Evolutionary conservation across 192 early-diverging fungal species (phyloP).

Genomic region (Podochytrium sp.): DNA sequence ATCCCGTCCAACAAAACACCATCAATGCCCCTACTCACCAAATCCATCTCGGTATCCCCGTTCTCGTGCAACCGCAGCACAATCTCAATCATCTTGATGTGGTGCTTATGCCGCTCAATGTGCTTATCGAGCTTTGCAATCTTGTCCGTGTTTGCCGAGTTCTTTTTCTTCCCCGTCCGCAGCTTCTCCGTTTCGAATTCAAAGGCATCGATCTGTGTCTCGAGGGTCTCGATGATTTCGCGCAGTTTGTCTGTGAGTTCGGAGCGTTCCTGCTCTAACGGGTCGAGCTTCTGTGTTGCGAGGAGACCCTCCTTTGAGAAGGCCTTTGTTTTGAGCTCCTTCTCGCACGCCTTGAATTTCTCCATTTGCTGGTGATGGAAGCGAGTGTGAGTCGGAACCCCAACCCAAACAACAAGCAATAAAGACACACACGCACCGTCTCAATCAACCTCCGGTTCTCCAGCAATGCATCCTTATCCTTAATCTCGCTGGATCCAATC

Average conservation of each 20-base stretch:
- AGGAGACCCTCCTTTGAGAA: slow-evolving; percentile 94
- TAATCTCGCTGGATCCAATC: slow-evolving; percentile 93
- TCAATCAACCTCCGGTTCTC: slow-evolving; percentile 96
- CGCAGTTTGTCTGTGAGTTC: slow-evolving; percentile 87
- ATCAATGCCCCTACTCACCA: too few relatives aligned
- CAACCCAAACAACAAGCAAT: background rate
- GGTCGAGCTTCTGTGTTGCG: slow-evolving; percentile 83
- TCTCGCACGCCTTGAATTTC: slow-evolving; percentile 95
- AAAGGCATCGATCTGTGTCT: slow-evolving; percentile 88
- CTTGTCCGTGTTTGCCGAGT: slow-evolving; percentile 76
- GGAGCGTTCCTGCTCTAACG: slow-evolving; percentile 88
- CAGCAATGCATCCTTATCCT: slow-evolving; percentile 88
- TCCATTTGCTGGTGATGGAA: slow-evolving; percentile 86
- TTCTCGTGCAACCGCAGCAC: slow-evolving; percentile 93
- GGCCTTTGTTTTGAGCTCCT: slow-evolving; percentile 99
- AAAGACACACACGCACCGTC: slow-evolving; percentile 48
- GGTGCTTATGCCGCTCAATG: slow-evolving; percentile 90
- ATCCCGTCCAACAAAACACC: too few relatives aligned
- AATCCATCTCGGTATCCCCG: slow-evolving; percentile 80
- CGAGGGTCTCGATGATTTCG: slow-evolving; percentile 79
- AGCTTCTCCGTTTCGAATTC: slow-evolving; percentile 88
- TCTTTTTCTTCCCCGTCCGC: slow-evolving; percentile 77
- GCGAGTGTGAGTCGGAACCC: background rate
- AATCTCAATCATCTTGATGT: slow-evolving; percentile 88
- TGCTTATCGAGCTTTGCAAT: slow-evolving; percentile 70